Percentiles rank a stretch among this genome's conserved stretches.
Conservation (phyloP, 2,329 filamentous ascomycete genomes). For the Fonsecaea monophora region DNA sequence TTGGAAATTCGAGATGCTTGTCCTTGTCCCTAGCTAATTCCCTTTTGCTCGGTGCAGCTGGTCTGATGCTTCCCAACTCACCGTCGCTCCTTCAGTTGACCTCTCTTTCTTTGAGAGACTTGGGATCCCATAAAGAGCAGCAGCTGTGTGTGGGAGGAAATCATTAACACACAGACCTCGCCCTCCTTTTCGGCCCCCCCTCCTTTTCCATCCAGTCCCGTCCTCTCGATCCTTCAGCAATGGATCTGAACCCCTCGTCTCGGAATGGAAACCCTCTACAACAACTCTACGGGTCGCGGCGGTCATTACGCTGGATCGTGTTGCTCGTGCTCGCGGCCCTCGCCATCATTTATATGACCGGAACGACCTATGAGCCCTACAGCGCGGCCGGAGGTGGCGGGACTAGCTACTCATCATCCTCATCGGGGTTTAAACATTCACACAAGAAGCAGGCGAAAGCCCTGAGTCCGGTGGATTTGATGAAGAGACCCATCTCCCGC, state of each 20-base stretch:
- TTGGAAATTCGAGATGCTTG: not conserved
- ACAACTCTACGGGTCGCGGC: constrained; percentile 27
- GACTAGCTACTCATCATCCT: not conserved
- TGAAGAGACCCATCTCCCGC: constrained; percentile 33
- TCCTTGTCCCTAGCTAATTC: not conserved
- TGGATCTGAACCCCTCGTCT: constrained; percentile 22
- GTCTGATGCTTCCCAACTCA: not conserved
- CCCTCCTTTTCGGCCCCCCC: not conserved
- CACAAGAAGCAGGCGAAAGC: constrained; percentile 23
- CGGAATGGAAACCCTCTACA: constrained; percentile 30
- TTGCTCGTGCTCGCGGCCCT: constrained; percentile 32
- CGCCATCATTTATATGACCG: constrained; percentile 25
- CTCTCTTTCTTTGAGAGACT: not conserved
- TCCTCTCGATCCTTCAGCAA: not conserved
- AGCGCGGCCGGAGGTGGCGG: not conserved
- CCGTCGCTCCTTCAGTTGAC: not conserved
- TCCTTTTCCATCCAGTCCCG: not conserved
- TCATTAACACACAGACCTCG: not conserved
- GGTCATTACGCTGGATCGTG: constrained; percentile 29
- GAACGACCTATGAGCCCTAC: constrained; percentile 22
- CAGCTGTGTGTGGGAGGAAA: not conserved
- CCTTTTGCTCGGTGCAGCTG: not conserved
- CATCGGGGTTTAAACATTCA: constrained; percentile 2
- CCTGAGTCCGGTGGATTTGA: constrained; percentile 26
- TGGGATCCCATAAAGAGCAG: not conserved